phyloP scores from a whole-genome alignment of 2,329 filamentous ascomycete species.

The Sclerotinia nivalis region DNA sequence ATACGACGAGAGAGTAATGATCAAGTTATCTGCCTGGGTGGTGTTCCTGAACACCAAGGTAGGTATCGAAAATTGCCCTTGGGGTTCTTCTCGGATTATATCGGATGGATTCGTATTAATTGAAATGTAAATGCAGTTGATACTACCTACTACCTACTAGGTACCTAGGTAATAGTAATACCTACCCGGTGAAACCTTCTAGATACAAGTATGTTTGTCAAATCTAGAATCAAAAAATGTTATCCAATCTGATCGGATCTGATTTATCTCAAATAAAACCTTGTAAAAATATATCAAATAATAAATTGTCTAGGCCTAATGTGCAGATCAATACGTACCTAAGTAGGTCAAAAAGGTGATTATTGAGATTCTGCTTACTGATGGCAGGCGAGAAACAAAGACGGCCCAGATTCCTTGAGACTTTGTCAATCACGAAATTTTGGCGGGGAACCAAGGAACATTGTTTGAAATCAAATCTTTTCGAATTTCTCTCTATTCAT shows the following conservation, averaged over 20 bases:
- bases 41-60: neutral
- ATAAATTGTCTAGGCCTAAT: neutral
- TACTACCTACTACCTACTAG: too few relatives aligned
- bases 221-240: neutral
- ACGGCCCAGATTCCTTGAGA: conserved; percentile 27
- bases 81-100: neutral
- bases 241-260: conserved; percentile 6
- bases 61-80: neutral
- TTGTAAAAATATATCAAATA: neutral
- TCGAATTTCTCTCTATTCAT: conserved; percentile 9
- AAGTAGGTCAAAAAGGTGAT: too few relatives aligned
- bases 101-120: neutral
- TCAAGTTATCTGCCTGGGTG: neutral
- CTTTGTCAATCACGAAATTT: conserved; percentile 30
- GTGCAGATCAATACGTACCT: neutral
- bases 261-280: neutral
- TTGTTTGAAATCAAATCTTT: conserved; percentile 34
- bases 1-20: neutral
- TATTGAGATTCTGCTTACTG: conserved; percentile 1
- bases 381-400: conserved; percentile 2
- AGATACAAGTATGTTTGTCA: neutral
- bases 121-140: too few relatives aligned
- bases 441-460: conserved; percentile 27
- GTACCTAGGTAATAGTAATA: too few relatives aligned
- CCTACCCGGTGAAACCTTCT: neutral